Evolutionary conservation across 139 green algal species (phyloP), one percentile per base, ranked within the genome.

Genomic region (Pedinophyceae sp.): DNA sequence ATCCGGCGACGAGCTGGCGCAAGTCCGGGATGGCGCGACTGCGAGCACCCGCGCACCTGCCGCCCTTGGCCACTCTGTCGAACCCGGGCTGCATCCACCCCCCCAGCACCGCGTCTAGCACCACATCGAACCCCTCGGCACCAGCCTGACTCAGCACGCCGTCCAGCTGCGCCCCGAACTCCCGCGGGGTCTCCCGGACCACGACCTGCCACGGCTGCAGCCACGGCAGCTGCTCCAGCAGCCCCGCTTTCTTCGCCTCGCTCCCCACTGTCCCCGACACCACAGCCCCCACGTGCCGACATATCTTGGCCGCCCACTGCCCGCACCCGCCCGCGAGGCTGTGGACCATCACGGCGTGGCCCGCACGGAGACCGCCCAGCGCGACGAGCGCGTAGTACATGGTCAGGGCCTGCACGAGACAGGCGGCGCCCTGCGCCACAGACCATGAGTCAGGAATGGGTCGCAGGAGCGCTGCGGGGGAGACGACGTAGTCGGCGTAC

Each of bases 321-420:
- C 69, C 69, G 28, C 66, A 67, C 1, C 69, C 69, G 2, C 69
- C 69, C n/a, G 60, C 65, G 27, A 58, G 61, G 28, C 46, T 60
- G 20, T 77, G 69, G 24, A 77, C 58, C 50, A 77, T 30, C 38
- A 73, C 61, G n/a, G 40, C 27, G n/a, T 60, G 30, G 25, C 60
- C 65, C 19, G 40, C 28, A 2, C 23, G 22, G 23, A 71, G 30
- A 2, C 59, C 54, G 2, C 65, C 69, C n/a, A 68, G 57, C 34
- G 45, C 43, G 3, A 30, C 54, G 16, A 77, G 52, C 6, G 49
- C 69, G 60, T 71, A 77, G 38, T 53, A 58, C 28, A 48, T 53
- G 20, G 68, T 76, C 5, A 76, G 52, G 22, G 56, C 53, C 54
- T 69, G 62, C 23, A 75, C 62, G 0, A 67, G 40, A 46, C 62